phyloP scores from a whole-genome alignment of 2,329 filamentous ascomycete species.

The Rutstroemia sydowiana region DNA sequence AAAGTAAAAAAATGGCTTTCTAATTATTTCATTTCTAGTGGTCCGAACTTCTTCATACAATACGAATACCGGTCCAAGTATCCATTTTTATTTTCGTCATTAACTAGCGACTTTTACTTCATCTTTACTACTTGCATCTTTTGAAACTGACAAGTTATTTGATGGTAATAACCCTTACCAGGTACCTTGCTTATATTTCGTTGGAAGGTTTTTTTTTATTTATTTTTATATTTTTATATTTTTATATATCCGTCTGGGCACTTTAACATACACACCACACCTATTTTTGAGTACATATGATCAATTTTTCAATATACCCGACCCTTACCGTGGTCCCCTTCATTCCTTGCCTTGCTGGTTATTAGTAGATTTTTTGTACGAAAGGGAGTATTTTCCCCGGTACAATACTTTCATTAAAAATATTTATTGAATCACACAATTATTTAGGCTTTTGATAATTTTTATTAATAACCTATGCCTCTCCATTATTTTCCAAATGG shows the following conservation, averaged over 20 bases:
- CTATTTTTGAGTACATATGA: neutral
- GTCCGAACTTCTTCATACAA: no score
- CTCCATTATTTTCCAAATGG: slow-evolving; percentile 21
- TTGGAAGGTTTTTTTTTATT: no score
- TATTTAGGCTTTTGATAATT: neutral
- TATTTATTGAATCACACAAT: neutral
- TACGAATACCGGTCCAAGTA: no score
- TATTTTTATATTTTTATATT: neutral
- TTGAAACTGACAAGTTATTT: no score
- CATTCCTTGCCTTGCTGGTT: slow-evolving; percentile 2
- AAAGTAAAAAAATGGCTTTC: no score
- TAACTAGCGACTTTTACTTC: no score
- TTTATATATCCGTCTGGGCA: neutral
- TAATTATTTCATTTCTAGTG: no score
- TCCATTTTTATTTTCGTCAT: no score
- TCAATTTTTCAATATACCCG: neutral
- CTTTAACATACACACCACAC: no score
- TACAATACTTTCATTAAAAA: neutral
- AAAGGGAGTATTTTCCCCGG: neutral
- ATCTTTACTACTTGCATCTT: no score
- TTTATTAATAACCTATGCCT: slow-evolving; percentile 22
- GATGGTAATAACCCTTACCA: no score
- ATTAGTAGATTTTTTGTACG: slow-evolving; percentile 11
- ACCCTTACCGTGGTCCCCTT: neutral
- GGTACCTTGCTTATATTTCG: neutral